phyloP scores from a whole-genome alignment of 805 yeast genomes.

The Helenozyma baotianmanensis region DNA sequence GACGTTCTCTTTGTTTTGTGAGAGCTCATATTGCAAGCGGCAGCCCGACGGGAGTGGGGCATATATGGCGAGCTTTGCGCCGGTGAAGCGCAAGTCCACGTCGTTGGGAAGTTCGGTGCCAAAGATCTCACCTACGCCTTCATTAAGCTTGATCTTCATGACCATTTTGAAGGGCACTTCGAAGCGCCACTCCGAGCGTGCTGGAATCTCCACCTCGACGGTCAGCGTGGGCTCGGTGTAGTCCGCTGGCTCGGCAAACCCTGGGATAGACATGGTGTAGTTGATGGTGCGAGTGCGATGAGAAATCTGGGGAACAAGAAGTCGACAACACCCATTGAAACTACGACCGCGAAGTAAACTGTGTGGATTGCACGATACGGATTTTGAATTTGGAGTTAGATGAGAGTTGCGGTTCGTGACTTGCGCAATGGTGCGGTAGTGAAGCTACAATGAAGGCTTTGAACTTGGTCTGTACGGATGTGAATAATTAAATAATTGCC shows the following conservation, averaged over 20 bases:
- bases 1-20: conserved; percentile 22
- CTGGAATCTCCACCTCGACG: conserved; percentile 25
- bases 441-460: too few relatives aligned
- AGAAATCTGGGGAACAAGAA: background rate
- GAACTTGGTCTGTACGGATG: too few relatives aligned
- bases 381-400: too few relatives aligned
- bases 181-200: conserved; percentile 69
- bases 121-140: conserved; percentile 83
- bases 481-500: too few relatives aligned
- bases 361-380: too few relatives aligned
- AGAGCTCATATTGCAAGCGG: conserved; percentile 42
- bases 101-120: conserved; percentile 89
- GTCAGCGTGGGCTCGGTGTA: conserved; percentile 3
- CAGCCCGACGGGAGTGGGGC: conserved; percentile 59
- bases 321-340: too few relatives aligned
- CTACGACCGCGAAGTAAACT: too few relatives aligned
- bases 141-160: conserved; percentile 45
- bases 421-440: too few relatives aligned
- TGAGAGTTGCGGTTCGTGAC: too few relatives aligned
- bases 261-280: conserved; percentile 13
- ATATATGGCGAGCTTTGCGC: conserved; percentile 35
- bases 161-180: conserved; percentile 55
- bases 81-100: conserved; percentile 40
- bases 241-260: conserved; percentile 6
- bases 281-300: background rate